Percentiles rank a stretch among this genome's conserved stretches.
Evolutionary conservation across 805 yeast genomes (phyloP).

Genomic region (Clavispora santaluciae): DNA sequence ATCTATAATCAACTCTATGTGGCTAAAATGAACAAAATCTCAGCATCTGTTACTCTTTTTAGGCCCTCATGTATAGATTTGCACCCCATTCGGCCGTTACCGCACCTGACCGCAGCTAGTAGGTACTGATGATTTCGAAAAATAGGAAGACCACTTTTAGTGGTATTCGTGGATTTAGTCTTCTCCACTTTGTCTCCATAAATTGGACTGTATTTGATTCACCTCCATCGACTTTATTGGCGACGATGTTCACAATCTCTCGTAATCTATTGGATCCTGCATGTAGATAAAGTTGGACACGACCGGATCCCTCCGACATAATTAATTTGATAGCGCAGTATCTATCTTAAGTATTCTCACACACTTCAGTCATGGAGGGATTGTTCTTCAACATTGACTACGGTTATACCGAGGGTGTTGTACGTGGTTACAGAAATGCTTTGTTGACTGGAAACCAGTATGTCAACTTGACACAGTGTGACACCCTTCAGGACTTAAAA

Average conservation of each 20-base stretch:
- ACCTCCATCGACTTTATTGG: too few relatives aligned
- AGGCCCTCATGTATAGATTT: too few relatives aligned
- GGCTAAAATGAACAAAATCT: too few relatives aligned
- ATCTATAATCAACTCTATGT: too few relatives aligned
- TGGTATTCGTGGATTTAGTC: too few relatives aligned
- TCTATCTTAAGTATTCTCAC: not conserved
- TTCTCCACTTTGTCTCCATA: too few relatives aligned
- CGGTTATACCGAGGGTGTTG: slow-evolving; percentile 92
- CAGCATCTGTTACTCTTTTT: too few relatives aligned
- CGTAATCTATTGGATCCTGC: slow-evolving; percentile 13
- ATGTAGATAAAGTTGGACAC: slow-evolving; percentile 16
- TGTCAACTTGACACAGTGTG: slow-evolving; percentile 92
- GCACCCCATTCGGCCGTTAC: not conserved
- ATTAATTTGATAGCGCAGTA: not conserved
- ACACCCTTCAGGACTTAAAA: slow-evolving; percentile 87
- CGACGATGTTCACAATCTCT: not conserved
- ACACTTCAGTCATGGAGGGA: slow-evolving; percentile 68
- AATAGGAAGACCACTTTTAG: too few relatives aligned
- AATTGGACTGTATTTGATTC: too few relatives aligned
- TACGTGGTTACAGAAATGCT: slow-evolving; percentile 90
- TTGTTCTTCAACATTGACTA: slow-evolving; percentile 81
- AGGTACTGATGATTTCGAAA: too few relatives aligned
- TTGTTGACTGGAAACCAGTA: slow-evolving; percentile 75
- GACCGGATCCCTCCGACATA: slow-evolving; percentile 4
- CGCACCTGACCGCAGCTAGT: too few relatives aligned